Evolutionary conservation across 75 land plant species (phyloP).

Genomic region (Pinus taeda): DNA sequence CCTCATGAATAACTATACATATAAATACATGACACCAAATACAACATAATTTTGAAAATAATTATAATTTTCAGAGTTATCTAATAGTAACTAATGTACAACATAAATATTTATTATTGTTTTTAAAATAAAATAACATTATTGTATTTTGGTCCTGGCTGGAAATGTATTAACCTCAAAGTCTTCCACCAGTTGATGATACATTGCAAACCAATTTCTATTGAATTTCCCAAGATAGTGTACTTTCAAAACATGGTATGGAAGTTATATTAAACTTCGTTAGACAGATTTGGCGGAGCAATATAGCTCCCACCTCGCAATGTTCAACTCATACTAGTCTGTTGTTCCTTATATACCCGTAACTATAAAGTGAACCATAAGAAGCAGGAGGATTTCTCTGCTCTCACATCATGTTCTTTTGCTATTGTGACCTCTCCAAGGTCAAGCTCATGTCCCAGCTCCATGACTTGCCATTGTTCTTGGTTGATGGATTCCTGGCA

Average conservation of each 20-base stretch:
- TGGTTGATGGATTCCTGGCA: neutral
- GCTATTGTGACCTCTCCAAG: neutral
- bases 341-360: no score
- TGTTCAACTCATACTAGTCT: no score
- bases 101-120: no score
- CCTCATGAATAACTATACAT: no score
- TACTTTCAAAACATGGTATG: neutral
- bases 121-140: neutral
- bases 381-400: neutral
- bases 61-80: no score
- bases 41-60: neutral
- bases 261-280: no score
- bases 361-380: neutral
- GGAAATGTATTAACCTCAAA: neutral
- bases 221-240: neutral
- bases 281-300: neutral
- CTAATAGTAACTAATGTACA: no score
- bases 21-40: no score
- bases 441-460: conserved; percentile 5
- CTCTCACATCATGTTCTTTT: neutral
- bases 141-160: neutral
- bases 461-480: neutral
- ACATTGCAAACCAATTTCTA: no score
- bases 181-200: no score
- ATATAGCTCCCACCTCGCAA: neutral